Percentiles rank a stretch among this genome's conserved stretches.
These are phyloP conservation scores for Pogostemon cablin DNA, from an alignment of 257 asterid species.

Conservation along the genomic window DNA sequence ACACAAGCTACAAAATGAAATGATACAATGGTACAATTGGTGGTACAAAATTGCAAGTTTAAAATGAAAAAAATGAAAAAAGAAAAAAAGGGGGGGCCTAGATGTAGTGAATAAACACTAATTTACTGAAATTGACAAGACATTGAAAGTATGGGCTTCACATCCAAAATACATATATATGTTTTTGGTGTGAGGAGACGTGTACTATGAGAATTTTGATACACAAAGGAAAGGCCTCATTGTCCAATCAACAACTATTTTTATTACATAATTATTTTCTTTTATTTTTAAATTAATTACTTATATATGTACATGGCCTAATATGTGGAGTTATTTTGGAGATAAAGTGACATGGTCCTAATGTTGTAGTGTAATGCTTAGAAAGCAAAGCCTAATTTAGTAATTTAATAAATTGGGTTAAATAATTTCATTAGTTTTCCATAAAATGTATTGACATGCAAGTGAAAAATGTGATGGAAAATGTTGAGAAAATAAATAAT, in stretches of 20 bases:
- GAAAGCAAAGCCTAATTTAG: slow-evolving; percentile 14
- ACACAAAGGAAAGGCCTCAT: slow-evolving; percentile 49
- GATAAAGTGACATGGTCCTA: slow-evolving; percentile 14
- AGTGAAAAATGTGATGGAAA: background rate
- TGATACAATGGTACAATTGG: slow-evolving; percentile 1
- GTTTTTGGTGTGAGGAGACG: slow-evolving; percentile 49
- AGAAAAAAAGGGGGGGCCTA: slow-evolving; percentile 11
- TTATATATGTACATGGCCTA: background rate
- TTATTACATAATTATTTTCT: background rate
- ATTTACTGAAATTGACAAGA: slow-evolving; percentile 44
- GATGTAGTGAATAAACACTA: slow-evolving; percentile 17
- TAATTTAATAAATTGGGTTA: background rate
- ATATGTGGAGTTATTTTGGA: slow-evolving; percentile 10
- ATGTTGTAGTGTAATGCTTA: slow-evolving; percentile 25
- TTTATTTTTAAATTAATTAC: background rate
- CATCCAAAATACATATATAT: slow-evolving; percentile 14
- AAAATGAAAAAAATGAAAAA: slow-evolving; percentile 12
- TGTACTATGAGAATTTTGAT: slow-evolving; percentile 56
- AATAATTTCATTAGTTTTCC: background rate
- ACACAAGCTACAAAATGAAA: slow-evolving; percentile 5
- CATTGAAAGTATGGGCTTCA: slow-evolving; percentile 50
- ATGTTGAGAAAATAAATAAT: too few species aligned
- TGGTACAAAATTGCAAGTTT: slow-evolving; percentile 35
- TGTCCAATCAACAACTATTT: slow-evolving; percentile 40
- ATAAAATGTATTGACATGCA: background rate